Percentiles rank a stretch among this genome's conserved stretches.
phyloP scores from a whole-genome alignment of 2,329 filamentous ascomycete species.

The Lasiodiplodia hormozganensis region DNA sequence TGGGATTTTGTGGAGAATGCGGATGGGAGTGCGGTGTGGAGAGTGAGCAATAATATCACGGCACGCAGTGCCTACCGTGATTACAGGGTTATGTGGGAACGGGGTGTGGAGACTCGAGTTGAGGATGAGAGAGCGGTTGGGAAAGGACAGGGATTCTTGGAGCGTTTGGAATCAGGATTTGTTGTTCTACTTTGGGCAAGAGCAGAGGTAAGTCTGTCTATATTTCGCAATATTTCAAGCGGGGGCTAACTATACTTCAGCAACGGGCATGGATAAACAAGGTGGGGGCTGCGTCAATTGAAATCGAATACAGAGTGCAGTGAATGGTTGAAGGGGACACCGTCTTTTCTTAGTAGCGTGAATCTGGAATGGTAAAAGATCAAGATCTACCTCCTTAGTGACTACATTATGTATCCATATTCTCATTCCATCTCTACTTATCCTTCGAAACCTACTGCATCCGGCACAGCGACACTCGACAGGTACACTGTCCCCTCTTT shows the following conservation, averaged over 20 bases:
- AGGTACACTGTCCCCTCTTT: no score
- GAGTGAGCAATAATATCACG: neutral
- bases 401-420: no score
- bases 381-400: no score
- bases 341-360: fast-evolving
- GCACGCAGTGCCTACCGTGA: neutral
- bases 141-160: neutral
- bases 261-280: neutral
- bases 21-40: neutral
- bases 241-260: neutral
- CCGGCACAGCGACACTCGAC: no score
- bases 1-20: neutral
- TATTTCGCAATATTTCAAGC: neutral
- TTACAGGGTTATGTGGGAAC: neutral
- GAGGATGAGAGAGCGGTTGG: neutral
- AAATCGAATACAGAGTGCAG: neutral
- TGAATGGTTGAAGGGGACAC: neutral
- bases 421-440: no score
- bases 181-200: neutral
- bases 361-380: no score
- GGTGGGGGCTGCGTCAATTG: neutral
- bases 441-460: no score
- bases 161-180: neutral
- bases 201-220: neutral
- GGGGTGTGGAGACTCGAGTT: neutral